Percentiles rank a stretch among this genome's conserved stretches.
phyloP scores from a whole-genome alignment of 164 flowering plant species.

The Protea cynaroides region DNA sequence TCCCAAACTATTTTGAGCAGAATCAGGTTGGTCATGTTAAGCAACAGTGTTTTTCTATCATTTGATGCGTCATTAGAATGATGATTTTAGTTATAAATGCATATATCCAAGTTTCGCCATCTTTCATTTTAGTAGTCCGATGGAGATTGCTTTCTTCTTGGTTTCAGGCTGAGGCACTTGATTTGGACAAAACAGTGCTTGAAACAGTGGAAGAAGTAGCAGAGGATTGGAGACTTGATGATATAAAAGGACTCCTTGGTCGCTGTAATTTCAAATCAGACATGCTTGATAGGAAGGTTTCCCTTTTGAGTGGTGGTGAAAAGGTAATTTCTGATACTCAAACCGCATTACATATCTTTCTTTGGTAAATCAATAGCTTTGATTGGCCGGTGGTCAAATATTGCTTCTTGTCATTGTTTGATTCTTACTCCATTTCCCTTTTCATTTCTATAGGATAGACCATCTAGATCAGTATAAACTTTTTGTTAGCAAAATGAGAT shows the following conservation, averaged over 20 bases:
- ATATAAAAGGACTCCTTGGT: constrained; percentile 97
- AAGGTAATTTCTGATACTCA: constrained; percentile 45
- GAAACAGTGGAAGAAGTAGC: constrained; percentile 91
- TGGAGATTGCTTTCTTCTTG: constrained; percentile 1
- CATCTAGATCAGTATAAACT: too few species aligned
- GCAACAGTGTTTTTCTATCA: background rate
- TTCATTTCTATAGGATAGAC: too few species aligned
- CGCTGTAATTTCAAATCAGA: constrained; percentile 94
- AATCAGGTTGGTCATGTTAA: constrained; percentile 62
- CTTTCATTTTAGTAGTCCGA: background rate
- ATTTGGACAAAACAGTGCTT: constrained; percentile 85
- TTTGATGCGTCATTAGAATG: background rate
- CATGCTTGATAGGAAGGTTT: constrained; percentile 94
- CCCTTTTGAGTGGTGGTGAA: constrained; percentile 96
- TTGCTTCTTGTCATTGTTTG: too few species aligned
- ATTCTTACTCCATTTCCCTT: too few species aligned
- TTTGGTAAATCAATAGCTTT: too few species aligned
- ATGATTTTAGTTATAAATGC: background rate
- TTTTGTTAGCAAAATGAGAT: too few species aligned
- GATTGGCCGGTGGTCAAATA: too few species aligned
- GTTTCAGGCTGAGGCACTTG: constrained; percentile 96
- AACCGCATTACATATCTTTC: too few species aligned
- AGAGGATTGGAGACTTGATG: constrained; percentile 91
- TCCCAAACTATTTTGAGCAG: constrained; percentile 98
- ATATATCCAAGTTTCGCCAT: background rate